These are phyloP conservation scores for Phoma herbarum DNA, from an alignment of 2,329 filamentous ascomycete genomes.

Conservation along the genomic window DNA sequence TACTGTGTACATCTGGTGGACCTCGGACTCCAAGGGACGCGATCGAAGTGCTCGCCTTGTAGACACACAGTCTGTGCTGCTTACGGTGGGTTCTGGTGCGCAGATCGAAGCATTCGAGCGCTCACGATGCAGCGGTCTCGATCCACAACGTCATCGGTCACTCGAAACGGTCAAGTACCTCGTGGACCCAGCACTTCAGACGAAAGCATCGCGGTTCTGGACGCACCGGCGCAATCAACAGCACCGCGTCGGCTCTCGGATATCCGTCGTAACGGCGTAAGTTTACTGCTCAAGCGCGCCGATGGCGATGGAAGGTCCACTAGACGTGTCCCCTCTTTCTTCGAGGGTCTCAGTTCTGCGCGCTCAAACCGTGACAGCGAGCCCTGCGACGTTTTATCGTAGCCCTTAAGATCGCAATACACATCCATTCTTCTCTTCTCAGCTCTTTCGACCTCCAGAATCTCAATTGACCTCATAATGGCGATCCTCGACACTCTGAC, in stretches of 20 bases:
- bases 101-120: conserved; percentile 1
- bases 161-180: conserved; percentile 48
- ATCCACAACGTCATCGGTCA: conserved; percentile 47
- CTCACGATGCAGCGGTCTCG: conserved; percentile 11
- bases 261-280: conserved; percentile 12
- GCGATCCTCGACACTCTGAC: conserved; percentile 37
- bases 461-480: conserved; percentile 33
- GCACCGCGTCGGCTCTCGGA: conserved; percentile 27
- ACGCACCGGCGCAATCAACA: conserved; percentile 32
- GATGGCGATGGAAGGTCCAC: conserved; percentile 2
- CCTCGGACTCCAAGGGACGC: conserved; percentile 1
- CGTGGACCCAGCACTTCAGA: conserved; percentile 43
- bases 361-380: conserved; percentile 18
- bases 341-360: conserved; percentile 8
- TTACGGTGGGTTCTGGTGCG: background rate
- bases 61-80: background rate
- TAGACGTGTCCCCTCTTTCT: conserved; percentile 1
- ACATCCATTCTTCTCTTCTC: conserved; percentile 1
- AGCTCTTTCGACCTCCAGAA: background rate
- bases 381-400: conserved; percentile 5
- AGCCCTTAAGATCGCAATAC: conserved; percentile 1
- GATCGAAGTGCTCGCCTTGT: background rate
- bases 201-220: conserved; percentile 39
- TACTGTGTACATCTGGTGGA: background rate
- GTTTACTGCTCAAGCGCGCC: conserved; percentile 10